phyloP scores from a whole-genome alignment of 2,329 filamentous ascomycete genomes.

The Microascus cirrosus region DNA sequence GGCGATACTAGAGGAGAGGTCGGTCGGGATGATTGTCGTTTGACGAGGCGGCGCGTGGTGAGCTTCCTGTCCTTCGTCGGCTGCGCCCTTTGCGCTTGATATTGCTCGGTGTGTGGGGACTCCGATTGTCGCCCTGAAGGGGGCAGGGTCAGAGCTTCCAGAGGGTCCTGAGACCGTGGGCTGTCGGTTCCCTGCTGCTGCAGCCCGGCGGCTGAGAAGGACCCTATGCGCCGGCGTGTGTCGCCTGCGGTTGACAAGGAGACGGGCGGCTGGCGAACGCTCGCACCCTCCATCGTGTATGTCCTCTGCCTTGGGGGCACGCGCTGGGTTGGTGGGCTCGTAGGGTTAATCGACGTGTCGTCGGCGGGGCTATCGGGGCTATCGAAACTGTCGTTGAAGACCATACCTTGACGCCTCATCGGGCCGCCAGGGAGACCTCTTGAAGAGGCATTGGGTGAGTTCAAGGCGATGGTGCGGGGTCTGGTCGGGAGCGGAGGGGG shows the following conservation, averaged over 20 bases:
- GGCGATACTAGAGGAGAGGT: slow-evolving; percentile 43
- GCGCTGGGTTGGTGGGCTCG: slow-evolving; percentile 20
- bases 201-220: slow-evolving; percentile 52
- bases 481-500: background rate
- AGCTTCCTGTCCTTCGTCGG: slow-evolving; percentile 29
- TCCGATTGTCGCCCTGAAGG: slow-evolving; percentile 5
- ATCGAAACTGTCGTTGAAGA: slow-evolving; percentile 46
- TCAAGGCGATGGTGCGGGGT: slow-evolving; percentile 10
- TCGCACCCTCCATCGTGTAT: slow-evolving; percentile 42
- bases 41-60: slow-evolving; percentile 39
- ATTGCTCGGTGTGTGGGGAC: slow-evolving; percentile 9
- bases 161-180: slow-evolving; percentile 24
- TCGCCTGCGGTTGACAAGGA: slow-evolving; percentile 25
- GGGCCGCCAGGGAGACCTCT: slow-evolving; percentile 14
- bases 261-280: slow-evolving; percentile 33
- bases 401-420: slow-evolving; percentile 43
- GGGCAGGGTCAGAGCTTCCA: slow-evolving; percentile 31
- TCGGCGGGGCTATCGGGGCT: slow-evolving; percentile 31
- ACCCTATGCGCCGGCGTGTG: slow-evolving; percentile 55
- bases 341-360: slow-evolving; percentile 20
- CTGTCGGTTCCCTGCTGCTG: slow-evolving; percentile 40
- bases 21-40: slow-evolving; percentile 43
- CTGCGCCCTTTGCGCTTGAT: slow-evolving; percentile 15
- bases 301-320: slow-evolving; percentile 32
- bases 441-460: slow-evolving; percentile 14